Percentiles rank a stretch among this genome's conserved stretches.
phyloP scores from a whole-genome alignment of 208 protist genomes.

The Crithidia mellificae region DNA sequence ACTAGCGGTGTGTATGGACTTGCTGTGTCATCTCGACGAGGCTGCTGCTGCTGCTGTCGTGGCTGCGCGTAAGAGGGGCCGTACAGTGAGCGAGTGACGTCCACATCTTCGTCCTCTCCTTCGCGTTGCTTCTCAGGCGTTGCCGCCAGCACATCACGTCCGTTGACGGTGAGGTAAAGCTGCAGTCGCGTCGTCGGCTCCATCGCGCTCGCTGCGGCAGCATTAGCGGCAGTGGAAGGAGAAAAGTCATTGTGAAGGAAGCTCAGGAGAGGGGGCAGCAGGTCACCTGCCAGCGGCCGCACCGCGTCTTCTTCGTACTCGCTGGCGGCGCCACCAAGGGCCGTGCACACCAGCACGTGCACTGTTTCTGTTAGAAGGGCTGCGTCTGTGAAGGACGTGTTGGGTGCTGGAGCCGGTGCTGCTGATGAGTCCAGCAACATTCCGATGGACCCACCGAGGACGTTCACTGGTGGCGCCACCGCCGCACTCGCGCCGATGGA shows the following conservation, averaged over 20 bases:
- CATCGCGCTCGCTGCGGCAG: neutral
- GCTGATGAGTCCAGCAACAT: neutral
- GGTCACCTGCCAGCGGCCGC: neutral
- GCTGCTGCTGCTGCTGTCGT: no score
- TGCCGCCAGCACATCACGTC: constrained; percentile 4
- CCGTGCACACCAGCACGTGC: constrained; percentile 5
- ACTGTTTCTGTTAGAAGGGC: neutral
- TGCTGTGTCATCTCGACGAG: neutral
- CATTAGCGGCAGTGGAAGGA: no score
- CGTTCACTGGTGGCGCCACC: neutral
- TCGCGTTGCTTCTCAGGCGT: neutral
- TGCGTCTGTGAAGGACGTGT: neutral
- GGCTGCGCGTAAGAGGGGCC: no score
- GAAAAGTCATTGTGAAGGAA: neutral
- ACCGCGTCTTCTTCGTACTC: constrained; percentile 2
- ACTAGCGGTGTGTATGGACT: neutral
- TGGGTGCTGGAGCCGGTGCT: neutral
- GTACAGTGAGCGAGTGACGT: neutral
- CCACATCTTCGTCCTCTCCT: neutral
- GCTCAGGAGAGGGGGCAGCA: neutral
- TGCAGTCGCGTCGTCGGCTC: neutral
- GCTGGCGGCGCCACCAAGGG: neutral
- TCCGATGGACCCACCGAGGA: constrained; percentile 12
- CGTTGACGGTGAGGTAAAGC: constrained; percentile 13
- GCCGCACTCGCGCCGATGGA: neutral